Percentiles rank a stretch among this genome's conserved stretches.
These are phyloP conservation scores for Leishmania braziliensis DNA, from an alignment of 208 protist species.

Conservation along the genomic window DNA sequence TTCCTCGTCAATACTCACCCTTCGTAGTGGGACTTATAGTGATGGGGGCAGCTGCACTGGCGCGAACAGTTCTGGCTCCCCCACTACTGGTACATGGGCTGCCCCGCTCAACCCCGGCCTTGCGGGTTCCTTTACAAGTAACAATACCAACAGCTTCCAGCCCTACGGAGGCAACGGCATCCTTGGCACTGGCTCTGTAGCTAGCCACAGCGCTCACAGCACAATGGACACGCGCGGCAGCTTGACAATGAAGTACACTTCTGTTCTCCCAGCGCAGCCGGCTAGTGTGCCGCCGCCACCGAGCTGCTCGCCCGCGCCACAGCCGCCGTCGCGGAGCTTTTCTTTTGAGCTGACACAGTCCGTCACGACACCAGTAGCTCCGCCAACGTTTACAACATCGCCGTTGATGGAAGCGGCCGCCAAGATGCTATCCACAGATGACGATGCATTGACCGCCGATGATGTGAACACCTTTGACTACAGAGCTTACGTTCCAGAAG, in stretches of 20 bases:
- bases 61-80: background rate
- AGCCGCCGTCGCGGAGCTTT: background rate
- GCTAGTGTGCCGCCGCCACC: conserved; percentile 11
- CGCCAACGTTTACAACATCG: conserved; percentile 4
- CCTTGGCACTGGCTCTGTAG: background rate
- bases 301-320: background rate
- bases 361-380: conserved; percentile 1
- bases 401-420: conserved; percentile 9
- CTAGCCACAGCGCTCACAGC: background rate
- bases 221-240: background rate
- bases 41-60: background rate
- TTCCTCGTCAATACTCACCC: background rate
- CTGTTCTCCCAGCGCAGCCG: conserved; percentile 6
- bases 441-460: background rate
- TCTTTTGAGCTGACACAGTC: background rate
- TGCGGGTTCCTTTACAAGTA: background rate
- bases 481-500: background rate
- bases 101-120: background rate
- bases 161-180: background rate
- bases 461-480: conserved; percentile 13
- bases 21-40: background rate
- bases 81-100: background rate
- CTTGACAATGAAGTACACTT: conserved; percentile 3
- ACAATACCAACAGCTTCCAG: background rate
- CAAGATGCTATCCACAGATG: background rate